phyloP scores from a whole-genome alignment of 225 moss, liverwort and hornwort genomes.

The Physcomitrellopsis africana region DNA sequence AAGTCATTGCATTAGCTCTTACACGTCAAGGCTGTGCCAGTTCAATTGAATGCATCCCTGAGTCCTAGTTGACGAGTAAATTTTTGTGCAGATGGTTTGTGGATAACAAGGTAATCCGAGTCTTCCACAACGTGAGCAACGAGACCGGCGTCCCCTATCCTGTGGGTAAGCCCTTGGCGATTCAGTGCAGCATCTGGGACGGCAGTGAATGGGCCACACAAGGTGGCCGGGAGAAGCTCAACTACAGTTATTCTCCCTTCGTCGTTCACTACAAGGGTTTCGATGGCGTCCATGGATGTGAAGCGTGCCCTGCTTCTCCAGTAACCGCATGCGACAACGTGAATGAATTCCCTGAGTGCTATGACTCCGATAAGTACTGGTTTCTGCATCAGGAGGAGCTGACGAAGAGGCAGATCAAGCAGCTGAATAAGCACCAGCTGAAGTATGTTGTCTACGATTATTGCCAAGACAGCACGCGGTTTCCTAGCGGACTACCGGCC shows the following conservation, averaged over 20 bases:
- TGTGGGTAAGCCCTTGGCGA: slow-evolving; percentile 42
- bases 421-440: slow-evolving; percentile 31
- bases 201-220: slow-evolving; percentile 59
- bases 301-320: slow-evolving; percentile 27
- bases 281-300: slow-evolving; percentile 44
- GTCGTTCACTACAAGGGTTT: slow-evolving; percentile 46
- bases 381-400: slow-evolving; percentile 32
- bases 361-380: slow-evolving; percentile 23
- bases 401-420: slow-evolving; percentile 24
- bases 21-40: no score
- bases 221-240: slow-evolving; percentile 45
- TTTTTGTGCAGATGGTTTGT: slow-evolving; percentile 46
- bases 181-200: slow-evolving; percentile 59
- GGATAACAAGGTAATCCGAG: slow-evolving; percentile 48
- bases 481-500: slow-evolving; percentile 17
- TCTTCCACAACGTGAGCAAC: slow-evolving; percentile 46
- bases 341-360: slow-evolving; percentile 22
- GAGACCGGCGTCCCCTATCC: slow-evolving; percentile 38
- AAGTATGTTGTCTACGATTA: slow-evolving; percentile 42
- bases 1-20: neutral
- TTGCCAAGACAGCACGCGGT: slow-evolving; percentile 30
- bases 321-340: slow-evolving; percentile 24
- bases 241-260: slow-evolving; percentile 42
- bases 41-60: no score
- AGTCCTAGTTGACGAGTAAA: neutral